Conservation (phyloP, 768 basidiomycete genomes). For the Lactarius psammicola region DNA sequence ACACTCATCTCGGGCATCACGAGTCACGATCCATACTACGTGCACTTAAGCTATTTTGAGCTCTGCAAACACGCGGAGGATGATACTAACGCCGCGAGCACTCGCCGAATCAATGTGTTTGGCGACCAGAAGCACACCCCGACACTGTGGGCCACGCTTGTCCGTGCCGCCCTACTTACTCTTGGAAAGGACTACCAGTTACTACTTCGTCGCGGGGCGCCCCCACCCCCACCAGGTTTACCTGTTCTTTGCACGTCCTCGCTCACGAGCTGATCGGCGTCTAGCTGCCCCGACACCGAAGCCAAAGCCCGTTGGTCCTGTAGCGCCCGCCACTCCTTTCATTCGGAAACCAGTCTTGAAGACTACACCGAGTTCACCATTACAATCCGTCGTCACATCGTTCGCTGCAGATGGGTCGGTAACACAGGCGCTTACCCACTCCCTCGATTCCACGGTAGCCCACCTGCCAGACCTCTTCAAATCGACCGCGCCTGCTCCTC, state of each 20-base stretch:
- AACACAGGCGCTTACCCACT: constrained; percentile 45
- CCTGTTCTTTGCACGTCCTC: not conserved
- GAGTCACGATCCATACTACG: constrained; percentile 50
- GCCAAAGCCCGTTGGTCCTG: constrained; percentile 38
- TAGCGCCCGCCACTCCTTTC: constrained; percentile 41
- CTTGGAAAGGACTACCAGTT: constrained; percentile 70
- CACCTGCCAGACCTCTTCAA: constrained; percentile 52
- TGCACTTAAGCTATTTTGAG: constrained; percentile 67
- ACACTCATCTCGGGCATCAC: constrained; percentile 64
- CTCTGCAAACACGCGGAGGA: constrained; percentile 52
- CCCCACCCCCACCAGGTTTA: constrained; percentile 32
- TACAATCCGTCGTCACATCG: constrained; percentile 51
- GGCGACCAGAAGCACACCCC: constrained; percentile 66
- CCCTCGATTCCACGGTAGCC: constrained; percentile 48
- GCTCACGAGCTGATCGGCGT: constrained; percentile 26
- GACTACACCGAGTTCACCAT: constrained; percentile 46
- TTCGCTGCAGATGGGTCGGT: constrained; percentile 55
- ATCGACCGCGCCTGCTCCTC: constrained; percentile 5
- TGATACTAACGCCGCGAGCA: constrained; percentile 39
- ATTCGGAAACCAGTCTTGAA: constrained; percentile 47
- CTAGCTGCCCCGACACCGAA: constrained; percentile 35
- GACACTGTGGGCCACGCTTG: constrained; percentile 60
- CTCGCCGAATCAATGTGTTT: constrained; percentile 57
- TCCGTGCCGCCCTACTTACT: constrained; percentile 55
- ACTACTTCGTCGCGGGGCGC: constrained; percentile 57